Evolutionary conservation across 305 asterid genomes (phyloP).

Genomic region (Fraxinus nigra): DNA sequence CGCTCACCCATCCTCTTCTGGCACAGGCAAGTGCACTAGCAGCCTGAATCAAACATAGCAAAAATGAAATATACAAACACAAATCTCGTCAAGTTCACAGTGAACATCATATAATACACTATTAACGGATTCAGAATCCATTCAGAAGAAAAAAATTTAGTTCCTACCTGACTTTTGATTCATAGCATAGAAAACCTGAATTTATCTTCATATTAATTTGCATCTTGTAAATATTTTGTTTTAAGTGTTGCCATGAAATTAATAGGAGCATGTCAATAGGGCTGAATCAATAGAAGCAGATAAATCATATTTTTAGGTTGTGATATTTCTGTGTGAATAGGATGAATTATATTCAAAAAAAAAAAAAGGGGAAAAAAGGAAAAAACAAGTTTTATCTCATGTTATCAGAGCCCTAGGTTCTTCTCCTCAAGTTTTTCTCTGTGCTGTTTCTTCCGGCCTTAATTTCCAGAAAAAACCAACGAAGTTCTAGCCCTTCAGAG

Average conservation of each 20-base stretch:
- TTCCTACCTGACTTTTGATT: background rate
- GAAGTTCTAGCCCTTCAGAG: background rate
- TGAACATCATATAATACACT: background rate
- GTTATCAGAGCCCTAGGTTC: background rate
- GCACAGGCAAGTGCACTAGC: slow-evolving; percentile 94
- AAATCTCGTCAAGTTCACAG: background rate
- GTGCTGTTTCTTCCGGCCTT: background rate
- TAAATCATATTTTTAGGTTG: background rate
- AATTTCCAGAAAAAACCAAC: background rate
- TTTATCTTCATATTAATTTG: background rate
- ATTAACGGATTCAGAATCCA: background rate
- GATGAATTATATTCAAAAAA: background rate
- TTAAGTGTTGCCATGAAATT: background rate
- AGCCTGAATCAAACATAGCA: slow-evolving; percentile 51
- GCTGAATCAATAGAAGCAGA: background rate
- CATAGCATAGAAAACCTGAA: background rate
- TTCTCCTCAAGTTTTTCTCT: background rate
- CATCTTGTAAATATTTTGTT: background rate
- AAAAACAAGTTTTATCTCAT: background rate
- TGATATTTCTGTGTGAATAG: background rate
- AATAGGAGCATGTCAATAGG: background rate
- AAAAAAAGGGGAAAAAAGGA: background rate
- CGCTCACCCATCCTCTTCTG: slow-evolving; percentile 98
- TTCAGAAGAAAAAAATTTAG: background rate
- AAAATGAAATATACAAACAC: slow-evolving; percentile 16